Percentiles rank a stretch among this genome's conserved stretches.
phyloP scores from a whole-genome alignment of 257 asterid genomes.

The Nicotiana otophora region DNA sequence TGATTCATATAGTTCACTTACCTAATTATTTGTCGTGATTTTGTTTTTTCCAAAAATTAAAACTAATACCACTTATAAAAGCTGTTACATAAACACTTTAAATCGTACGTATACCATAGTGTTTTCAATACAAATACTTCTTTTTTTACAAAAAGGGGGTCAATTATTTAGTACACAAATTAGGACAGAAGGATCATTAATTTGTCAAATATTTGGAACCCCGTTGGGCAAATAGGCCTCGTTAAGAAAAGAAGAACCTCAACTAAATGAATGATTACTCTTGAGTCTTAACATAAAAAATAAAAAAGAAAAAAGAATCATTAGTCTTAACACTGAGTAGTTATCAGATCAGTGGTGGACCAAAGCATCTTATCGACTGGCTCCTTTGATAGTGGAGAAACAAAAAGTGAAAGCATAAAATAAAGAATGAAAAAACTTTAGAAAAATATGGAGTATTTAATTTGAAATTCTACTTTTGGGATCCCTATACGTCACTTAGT shows the following conservation, averaged over 20 bases:
- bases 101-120: neutral
- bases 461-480: neutral
- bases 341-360: slow-evolving; percentile 6
- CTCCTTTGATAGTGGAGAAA: slow-evolving; percentile 10
- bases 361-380: slow-evolving; percentile 1
- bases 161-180: neutral
- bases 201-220: neutral
- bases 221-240: neutral
- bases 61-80: too few species aligned
- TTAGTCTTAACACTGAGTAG: neutral
- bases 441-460: neutral
- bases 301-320: neutral
- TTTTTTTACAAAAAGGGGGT: neutral
- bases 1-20: neutral
- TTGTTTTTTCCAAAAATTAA: neutral
- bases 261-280: too few species aligned
- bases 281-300: too few species aligned
- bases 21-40: neutral
- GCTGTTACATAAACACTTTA: too few species aligned
- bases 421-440: neutral
- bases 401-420: neutral
- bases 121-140: too few species aligned
- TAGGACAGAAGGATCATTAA: neutral
- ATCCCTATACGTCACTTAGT: neutral
- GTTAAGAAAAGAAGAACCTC: too few species aligned